Conservation (phyloP, 257 asterid genomes). For the Nicotiana otophora region DNA sequence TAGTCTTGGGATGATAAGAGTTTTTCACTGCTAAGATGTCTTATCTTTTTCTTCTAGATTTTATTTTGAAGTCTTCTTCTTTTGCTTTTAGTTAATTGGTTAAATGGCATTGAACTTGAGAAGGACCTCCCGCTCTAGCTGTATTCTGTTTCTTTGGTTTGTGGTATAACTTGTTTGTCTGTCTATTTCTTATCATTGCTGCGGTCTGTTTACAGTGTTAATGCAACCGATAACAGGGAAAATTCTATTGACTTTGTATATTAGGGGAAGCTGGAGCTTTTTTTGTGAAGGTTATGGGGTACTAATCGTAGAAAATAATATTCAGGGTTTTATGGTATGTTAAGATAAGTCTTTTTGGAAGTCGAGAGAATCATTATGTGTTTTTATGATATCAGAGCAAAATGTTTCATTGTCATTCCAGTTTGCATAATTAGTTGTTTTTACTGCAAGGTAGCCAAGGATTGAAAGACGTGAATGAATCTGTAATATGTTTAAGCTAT, state of each 20-base stretch:
- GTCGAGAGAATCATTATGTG: neutral
- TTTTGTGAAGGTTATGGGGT: neutral
- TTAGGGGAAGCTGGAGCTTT: neutral
- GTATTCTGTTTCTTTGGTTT: neutral
- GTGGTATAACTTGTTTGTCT: neutral
- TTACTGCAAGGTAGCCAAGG: neutral
- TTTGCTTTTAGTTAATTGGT: neutral
- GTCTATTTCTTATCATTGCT: neutral
- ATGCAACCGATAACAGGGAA: neutral
- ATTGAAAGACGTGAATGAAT: neutral
- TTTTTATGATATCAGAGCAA: neutral
- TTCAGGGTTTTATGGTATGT: neutral
- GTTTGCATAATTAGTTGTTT: neutral
- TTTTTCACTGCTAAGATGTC: neutral
- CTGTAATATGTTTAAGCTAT: neutral
- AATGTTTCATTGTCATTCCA: neutral
- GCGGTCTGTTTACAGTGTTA: neutral
- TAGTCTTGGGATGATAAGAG: neutral
- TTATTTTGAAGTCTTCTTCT: neutral
- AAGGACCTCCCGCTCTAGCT: neutral
- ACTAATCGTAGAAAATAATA: neutral
- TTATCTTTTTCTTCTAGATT: neutral
- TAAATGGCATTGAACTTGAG: neutral
- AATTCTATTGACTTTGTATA: neutral
- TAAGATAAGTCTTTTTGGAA: neutral